phyloP scores from a whole-genome alignment of 305 asterid species.

The Fraxinus dipetala region DNA sequence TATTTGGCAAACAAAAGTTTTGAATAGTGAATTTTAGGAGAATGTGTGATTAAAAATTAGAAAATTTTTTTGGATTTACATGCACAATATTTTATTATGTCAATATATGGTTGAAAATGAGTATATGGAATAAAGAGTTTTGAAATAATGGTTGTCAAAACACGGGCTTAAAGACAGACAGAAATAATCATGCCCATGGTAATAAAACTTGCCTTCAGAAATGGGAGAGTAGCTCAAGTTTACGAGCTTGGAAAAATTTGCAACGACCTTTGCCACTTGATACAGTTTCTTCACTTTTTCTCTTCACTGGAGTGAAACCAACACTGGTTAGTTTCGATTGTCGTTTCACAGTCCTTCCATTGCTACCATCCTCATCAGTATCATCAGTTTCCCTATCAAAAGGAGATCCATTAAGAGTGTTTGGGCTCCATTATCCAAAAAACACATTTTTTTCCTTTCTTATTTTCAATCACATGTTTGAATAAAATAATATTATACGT shows the following conservation, averaged over 20 bases:
- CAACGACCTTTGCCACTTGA: slow-evolving; percentile 83
- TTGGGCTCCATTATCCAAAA: too few species aligned
- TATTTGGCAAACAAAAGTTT: too few species aligned
- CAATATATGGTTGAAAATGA: too few species aligned
- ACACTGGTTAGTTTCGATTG: slow-evolving; percentile 64
- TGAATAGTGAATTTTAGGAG: too few species aligned
- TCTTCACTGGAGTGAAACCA: slow-evolving; percentile 61
- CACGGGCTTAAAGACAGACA: not conserved
- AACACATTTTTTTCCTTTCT: too few species aligned
- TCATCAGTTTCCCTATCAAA: slow-evolving; percentile 72
- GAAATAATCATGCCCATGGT: not conserved
- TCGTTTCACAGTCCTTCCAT: slow-evolving; percentile 50
- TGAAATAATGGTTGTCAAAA: too few species aligned
- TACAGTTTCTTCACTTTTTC: slow-evolving; percentile 75
- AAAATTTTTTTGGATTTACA: too few species aligned
- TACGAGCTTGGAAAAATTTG: slow-evolving; percentile 93
- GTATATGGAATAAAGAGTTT: too few species aligned
- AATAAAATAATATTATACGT: too few species aligned
- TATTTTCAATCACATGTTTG: too few species aligned
- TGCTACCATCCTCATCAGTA: slow-evolving; percentile 48
- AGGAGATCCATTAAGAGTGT: not conserved
- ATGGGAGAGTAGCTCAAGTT: slow-evolving; percentile 68
- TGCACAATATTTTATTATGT: too few species aligned
- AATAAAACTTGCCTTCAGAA: slow-evolving; percentile 37
- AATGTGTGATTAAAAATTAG: too few species aligned